Evolutionary conservation across 305 asterid genomes (phyloP), one percentile per base, ranked within the genome.

Genomic region (Solanum hybrid): DNA sequence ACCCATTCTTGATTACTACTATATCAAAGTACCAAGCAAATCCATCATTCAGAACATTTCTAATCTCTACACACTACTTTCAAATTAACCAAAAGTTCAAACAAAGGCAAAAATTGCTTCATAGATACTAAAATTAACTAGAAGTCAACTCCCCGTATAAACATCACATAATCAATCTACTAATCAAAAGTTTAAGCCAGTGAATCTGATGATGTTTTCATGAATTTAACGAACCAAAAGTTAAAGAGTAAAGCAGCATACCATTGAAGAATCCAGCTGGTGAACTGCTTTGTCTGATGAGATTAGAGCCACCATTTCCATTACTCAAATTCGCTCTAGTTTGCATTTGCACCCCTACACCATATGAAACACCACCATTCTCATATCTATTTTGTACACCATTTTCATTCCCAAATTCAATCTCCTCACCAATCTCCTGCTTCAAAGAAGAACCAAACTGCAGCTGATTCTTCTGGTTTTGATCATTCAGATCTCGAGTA

Each of bases 251-350:
- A 46, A 83, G 33, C 71, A 83, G 40, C 74, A 6, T 95, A 97
- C 98, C 99, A 90, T 93, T 90, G 93, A 95, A 94, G 83, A 96
- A 94, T 18, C 98, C 99, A 93, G 99, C 96, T 40, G 99, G 99
- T 69, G 99, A 96, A 86, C 97, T 96, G 89, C 94, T 97, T 79
- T 96, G 99, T 91, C 97, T 94, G 64, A 92, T 80, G 84, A 97
- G 99, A 94, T 89, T 93, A 0, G 96, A 91, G 87, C 89, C n/a
- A 91, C 89, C 92, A 86, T 75, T 91, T 11, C 87, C 92, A 85
- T 28, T 76, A 12, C 64, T 90, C 69, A 90, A 88, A 91, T 89
- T 90, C 9, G 83, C 79, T 39, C 81, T 11, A 87, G 7, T 69
- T 89, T 92, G 92, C 86, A 88, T 90, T 16, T 90, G 95, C 91